A percentile compares a stretch with the other conserved stretches of the same genome.
phyloP scores from a whole-genome alignment of 2,329 filamentous ascomycete species.

The Elsinoe necatrix region DNA sequence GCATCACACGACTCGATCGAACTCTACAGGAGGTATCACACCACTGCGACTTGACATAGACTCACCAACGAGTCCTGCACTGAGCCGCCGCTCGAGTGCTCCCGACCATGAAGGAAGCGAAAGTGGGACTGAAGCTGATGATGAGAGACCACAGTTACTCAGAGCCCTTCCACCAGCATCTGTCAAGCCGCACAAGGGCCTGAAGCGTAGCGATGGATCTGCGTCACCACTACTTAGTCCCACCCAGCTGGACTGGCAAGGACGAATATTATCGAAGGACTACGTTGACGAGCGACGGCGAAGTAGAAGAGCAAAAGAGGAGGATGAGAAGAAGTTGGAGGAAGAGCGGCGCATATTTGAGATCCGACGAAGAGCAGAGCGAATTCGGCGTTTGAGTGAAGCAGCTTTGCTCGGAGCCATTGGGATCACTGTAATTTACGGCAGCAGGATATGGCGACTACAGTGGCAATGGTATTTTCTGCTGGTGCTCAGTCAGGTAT shows the following conservation, averaged over 20 bases:
- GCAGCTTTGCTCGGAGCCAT: conserved; percentile 47
- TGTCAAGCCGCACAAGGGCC: conserved; percentile 64
- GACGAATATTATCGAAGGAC: conserved; percentile 29
- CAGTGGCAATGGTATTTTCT: conserved; percentile 35
- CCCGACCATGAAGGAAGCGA: conserved; percentile 49
- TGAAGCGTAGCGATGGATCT: conserved; percentile 43
- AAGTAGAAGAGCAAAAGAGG: conserved; percentile 28
- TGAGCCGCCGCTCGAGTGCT: conserved; percentile 8
- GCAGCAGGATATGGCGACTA: conserved; percentile 25
- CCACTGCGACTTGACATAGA: background rate
- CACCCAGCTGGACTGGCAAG: conserved; percentile 40
- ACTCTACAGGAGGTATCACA: background rate
- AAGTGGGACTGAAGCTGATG: conserved; percentile 89
- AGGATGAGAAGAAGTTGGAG: conserved; percentile 35
- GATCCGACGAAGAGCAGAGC: conserved; percentile 80
- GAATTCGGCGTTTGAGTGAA: conserved; percentile 59
- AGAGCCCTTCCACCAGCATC: conserved; percentile 76
- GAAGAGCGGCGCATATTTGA: conserved; percentile 60
- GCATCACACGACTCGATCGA: background rate
- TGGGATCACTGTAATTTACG: conserved; percentile 38
- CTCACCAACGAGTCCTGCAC: background rate
- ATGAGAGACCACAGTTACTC: conserved; percentile 67
- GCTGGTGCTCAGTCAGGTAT: conserved; percentile 33
- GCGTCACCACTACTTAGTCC: conserved; percentile 38
- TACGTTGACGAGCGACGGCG: conserved; percentile 29